Percentiles rank a stretch among this genome's conserved stretches.
Conservation (phyloP, 495 filamentous ascomycete genomes). For the Lichina pygmaea region DNA sequence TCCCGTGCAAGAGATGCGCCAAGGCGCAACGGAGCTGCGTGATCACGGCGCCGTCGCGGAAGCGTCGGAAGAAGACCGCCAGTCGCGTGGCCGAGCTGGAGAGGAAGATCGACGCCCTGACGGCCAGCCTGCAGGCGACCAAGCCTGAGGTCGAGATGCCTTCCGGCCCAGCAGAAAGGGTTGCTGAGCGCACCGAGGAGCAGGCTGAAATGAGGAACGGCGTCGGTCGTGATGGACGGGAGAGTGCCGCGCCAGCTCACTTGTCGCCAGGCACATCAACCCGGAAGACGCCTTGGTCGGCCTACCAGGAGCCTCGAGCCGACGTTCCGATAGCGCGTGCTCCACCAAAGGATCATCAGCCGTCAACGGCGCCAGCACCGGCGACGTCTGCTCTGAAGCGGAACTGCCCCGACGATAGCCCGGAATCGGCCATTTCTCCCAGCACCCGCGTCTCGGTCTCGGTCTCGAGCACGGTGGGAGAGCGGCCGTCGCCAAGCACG, state of each 20-base stretch:
- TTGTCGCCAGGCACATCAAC: background rate
- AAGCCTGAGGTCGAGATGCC: background rate
- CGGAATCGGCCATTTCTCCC: background rate
- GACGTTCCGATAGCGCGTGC: background rate
- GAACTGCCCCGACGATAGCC: background rate
- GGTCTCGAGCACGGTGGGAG: background rate
- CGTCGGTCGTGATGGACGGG: background rate
- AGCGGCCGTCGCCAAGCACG: background rate
- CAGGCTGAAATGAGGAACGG: background rate
- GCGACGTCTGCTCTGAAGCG: background rate
- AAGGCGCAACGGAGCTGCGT: slow-evolving; percentile 61
- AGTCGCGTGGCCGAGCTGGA: slow-evolving; percentile 79
- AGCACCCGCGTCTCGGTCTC: background rate
- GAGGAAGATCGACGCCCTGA: slow-evolving; percentile 78
- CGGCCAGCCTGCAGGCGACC: slow-evolving; percentile 38
- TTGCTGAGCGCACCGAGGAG: background rate
- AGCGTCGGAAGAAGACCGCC: slow-evolving; percentile 84
- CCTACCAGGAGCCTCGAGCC: background rate
- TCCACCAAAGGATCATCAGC: background rate
- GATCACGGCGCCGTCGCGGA: slow-evolving; percentile 58
- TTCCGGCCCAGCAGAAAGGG: background rate
- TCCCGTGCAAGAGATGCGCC: slow-evolving; percentile 59
- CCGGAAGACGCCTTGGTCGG: background rate
- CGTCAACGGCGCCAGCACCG: background rate
- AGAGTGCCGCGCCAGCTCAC: background rate